Conservation (phyloP, 345 rosid species). For the Pistacia integerrima region DNA sequence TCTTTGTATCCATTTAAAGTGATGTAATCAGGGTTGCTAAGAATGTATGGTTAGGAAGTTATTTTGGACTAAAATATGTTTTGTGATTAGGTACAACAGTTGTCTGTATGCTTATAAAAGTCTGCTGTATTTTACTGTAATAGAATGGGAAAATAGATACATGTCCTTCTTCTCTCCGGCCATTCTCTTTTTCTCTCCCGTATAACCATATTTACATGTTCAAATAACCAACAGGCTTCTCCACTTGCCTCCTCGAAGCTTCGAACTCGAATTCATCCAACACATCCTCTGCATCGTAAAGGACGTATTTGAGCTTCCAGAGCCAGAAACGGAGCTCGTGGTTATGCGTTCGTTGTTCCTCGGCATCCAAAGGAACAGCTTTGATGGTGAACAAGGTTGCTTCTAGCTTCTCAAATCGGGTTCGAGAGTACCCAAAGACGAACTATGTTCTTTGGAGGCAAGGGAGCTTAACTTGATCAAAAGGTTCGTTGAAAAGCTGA, state of each 20-base stretch:
- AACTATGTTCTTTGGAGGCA: not conserved
- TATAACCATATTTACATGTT: too few relatives aligned
- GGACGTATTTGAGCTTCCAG: conserved; percentile 14
- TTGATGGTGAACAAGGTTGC: not conserved
- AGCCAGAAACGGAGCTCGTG: conserved; percentile 6
- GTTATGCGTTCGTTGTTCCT: not conserved
- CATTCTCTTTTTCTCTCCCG: too few relatives aligned
- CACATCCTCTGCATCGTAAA: conserved; percentile 15
- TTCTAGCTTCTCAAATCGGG: not conserved
- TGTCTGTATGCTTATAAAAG: too few relatives aligned
- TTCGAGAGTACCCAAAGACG: not conserved
- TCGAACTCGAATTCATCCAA: conserved; percentile 12
- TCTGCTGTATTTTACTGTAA: too few relatives aligned
- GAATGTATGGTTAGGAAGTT: too few relatives aligned
- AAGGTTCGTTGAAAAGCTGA: too few relatives aligned
- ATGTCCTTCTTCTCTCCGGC: too few relatives aligned
- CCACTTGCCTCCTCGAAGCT: not conserved
- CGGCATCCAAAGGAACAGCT: conserved; percentile 11
- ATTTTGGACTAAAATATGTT: too few relatives aligned
- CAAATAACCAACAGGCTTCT: not conserved
- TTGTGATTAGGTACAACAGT: too few relatives aligned
- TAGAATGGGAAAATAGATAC: too few relatives aligned
- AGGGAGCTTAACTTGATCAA: not conserved
- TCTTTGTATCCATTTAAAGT: too few relatives aligned
- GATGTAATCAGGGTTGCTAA: too few relatives aligned